These are phyloP conservation scores for Fusarium mangiferae DNA, from an alignment of 2,329 filamentous ascomycete species.

Conservation along the genomic window DNA sequence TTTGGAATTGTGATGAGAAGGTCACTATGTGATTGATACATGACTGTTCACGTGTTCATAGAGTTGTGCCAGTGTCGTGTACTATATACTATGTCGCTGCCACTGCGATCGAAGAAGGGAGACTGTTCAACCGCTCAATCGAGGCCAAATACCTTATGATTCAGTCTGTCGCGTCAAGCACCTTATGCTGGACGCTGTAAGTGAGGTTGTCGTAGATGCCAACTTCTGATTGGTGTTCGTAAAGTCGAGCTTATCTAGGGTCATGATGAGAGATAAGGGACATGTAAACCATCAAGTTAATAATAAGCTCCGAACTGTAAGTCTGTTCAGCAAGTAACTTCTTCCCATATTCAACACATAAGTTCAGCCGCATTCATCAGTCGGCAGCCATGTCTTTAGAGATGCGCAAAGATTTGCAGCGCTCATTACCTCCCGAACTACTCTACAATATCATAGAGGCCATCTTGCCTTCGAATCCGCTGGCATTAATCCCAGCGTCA, in stretches of 20 bases:
- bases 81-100: no score
- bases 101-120: not conserved
- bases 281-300: not conserved
- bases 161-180: not conserved
- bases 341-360: constrained; percentile 1
- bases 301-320: not conserved
- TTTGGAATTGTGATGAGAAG: not conserved
- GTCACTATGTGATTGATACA: not conserved
- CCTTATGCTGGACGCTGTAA: not conserved
- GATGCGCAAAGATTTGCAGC: constrained; percentile 2
- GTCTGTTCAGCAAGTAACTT: not conserved
- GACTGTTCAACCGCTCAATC: not conserved
- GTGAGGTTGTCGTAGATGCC: constrained; percentile 11
- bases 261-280: constrained; percentile 18
- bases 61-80: not conserved
- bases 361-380: not conserved
- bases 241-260: constrained; percentile 6
- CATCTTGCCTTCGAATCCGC: constrained; percentile 47
- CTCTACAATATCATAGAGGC: constrained; percentile 50
- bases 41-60: not conserved
- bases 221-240: constrained; percentile 8
- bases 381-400: constrained; percentile 17
- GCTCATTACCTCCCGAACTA: constrained; percentile 49
- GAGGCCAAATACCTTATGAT: not conserved
- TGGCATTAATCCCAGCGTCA: constrained; percentile 49